A percentile compares a stretch with the other conserved stretches of the same genome.
phyloP scores from a whole-genome alignment of 495 filamentous ascomycete species.

The Acidomyces sp. region DNA sequence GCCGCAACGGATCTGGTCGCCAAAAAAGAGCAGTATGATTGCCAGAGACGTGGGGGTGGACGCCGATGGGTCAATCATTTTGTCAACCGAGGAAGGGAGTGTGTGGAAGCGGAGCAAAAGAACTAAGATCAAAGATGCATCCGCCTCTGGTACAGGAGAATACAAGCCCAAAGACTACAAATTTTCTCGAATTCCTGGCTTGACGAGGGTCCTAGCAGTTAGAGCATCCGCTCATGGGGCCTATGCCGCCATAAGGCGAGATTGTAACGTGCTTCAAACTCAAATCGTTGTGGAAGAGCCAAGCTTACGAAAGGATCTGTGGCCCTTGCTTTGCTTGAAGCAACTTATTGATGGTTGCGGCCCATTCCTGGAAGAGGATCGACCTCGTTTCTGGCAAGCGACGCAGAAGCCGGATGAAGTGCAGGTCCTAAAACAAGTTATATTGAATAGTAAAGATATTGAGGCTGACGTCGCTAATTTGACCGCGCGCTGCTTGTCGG shows the following conservation, averaged over 20 bases:
- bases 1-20: slow-evolving; percentile 68
- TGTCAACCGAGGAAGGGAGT: slow-evolving; percentile 80
- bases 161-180: slow-evolving; percentile 74
- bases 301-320: slow-evolving; percentile 61
- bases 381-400: slow-evolving; percentile 33
- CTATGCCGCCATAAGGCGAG: slow-evolving; percentile 75
- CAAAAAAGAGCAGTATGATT: slow-evolving; percentile 69
- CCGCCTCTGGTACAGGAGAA: slow-evolving; percentile 35
- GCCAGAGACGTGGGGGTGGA: slow-evolving; percentile 77
- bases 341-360: slow-evolving; percentile 17
- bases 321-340: slow-evolving; percentile 41
- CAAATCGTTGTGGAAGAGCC: slow-evolving; percentile 52
- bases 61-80: slow-evolving; percentile 87
- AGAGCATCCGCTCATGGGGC: slow-evolving; percentile 78
- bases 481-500: slow-evolving; percentile 26
- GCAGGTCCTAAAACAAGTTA: slow-evolving; percentile 33
- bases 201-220: slow-evolving; percentile 72
- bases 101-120: slow-evolving; percentile 81
- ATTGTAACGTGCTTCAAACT: slow-evolving; percentile 67
- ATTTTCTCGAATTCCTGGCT: slow-evolving; percentile 73
- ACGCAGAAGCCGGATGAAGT: slow-evolving; percentile 41
- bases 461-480: slow-evolving; percentile 28
- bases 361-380: slow-evolving; percentile 23
- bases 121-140: slow-evolving; percentile 61
- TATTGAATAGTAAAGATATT: slow-evolving; percentile 25